Base-by-base conservation (phyloP, 345 rosid genomes). In the Toxicodendron radicans region DNA sequence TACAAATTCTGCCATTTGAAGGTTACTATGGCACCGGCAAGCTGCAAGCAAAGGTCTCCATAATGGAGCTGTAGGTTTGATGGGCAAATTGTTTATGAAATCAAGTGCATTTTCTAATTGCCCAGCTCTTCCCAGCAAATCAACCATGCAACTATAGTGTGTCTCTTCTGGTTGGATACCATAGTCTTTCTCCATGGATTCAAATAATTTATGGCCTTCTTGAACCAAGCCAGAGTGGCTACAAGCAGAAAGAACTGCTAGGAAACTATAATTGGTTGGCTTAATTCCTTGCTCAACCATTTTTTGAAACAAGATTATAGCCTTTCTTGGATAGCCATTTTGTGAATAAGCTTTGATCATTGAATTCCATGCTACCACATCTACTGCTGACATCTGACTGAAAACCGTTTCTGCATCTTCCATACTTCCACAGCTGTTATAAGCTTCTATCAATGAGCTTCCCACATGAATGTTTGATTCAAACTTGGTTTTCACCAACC, bases 11-110 rank as follows among this genome's bases (percentile, higher is more conserved):
- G 76, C 82, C 72, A 79, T 75, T 65, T 16, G 38, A 38, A 76
- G 54, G 54, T 80, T 58, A 23, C 35, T 68, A 64, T 76, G 80
- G 77, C 77, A 61, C 64, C 83, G 16, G 51, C 83, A 64, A 73
- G 80, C 83, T 63, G 80, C 83, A n/a, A 80, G 69, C 56, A 76
- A 59, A 13, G 80, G 83, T 68, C 56, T 80, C 83, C 77, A 76
- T 64, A 80, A 73, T 2, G 72, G 20, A 62, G 83, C 72, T 18
- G 79, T 80, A 63, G 80, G 80, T 59, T 76, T 73, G 63, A 58
- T 68, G 30, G 77, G 77, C 64, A 69, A 58, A 68, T 68, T 68
- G 30, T 49, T 80, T 30, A 76, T 76, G 63, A 62, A 74, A 58
- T 64, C 71, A 33, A 79, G 51, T 24, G 82, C 78, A 20, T 38